Evolutionary conservation across 2,329 filamentous ascomycete species (phyloP).

Genomic region (Scytalidium sp.): DNA sequence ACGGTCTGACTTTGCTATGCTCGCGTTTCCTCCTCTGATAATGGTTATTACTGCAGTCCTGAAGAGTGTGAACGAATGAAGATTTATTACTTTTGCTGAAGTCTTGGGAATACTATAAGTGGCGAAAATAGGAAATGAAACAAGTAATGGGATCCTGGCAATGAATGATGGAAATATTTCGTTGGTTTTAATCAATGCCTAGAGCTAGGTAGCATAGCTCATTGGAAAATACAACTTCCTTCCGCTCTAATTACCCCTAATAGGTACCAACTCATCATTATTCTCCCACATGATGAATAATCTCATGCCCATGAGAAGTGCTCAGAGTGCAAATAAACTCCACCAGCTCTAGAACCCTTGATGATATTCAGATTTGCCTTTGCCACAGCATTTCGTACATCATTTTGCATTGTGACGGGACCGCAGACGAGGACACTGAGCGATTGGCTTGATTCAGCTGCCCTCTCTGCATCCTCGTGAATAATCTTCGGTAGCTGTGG

Average conservation of each 20-base stretch:
- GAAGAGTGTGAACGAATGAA: not conserved
- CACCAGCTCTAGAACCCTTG: conserved; percentile 23
- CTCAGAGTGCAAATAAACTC: conserved; percentile 45
- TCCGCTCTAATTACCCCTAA: too few relatives aligned
- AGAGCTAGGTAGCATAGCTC: too few relatives aligned
- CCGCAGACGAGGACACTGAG: conserved; percentile 40
- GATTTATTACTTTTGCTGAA: not conserved
- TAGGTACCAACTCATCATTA: too few relatives aligned
- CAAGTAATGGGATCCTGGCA: too few relatives aligned
- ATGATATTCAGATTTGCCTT: conserved; percentile 35
- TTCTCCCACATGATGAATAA: not conserved
- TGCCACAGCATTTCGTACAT: conserved; percentile 45
- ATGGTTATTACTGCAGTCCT: not conserved
- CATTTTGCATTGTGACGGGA: conserved; percentile 41
- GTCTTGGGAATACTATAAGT: too few relatives aligned
- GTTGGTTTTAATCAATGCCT: too few relatives aligned
- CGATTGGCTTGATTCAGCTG: conserved; percentile 11
- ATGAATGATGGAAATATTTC: too few relatives aligned
- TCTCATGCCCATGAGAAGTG: conserved; percentile 40
- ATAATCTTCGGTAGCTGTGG: conserved; percentile 30
- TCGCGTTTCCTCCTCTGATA: not conserved
- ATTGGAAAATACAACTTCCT: too few relatives aligned
- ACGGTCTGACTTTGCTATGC: not conserved
- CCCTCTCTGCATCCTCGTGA: conserved; percentile 4
- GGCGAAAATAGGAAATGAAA: too few relatives aligned